Evolutionary conservation across 2,329 filamentous ascomycete genomes (phyloP).

Genomic region (Canariomyces notabilis): DNA sequence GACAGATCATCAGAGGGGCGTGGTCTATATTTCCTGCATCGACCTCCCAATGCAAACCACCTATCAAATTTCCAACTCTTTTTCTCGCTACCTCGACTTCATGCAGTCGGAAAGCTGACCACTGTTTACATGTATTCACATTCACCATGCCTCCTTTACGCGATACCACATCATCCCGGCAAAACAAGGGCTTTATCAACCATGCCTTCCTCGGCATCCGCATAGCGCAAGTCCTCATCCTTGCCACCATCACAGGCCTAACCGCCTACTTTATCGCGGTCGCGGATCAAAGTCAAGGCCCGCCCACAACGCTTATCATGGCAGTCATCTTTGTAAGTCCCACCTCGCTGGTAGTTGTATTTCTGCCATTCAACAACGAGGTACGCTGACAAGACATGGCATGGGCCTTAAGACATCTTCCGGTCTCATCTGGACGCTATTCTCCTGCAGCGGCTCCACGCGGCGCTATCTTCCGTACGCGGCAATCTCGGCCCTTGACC

Average conservation of each 20-base stretch:
- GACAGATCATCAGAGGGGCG: too few species aligned
- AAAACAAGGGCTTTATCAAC: conserved; percentile 43
- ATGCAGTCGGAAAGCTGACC: too few species aligned
- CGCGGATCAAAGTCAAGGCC: conserved; percentile 62
- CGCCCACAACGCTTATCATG: conserved; percentile 69
- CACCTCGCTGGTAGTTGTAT: too few species aligned
- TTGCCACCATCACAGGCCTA: conserved; percentile 75
- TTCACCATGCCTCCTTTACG: conserved; percentile 1
- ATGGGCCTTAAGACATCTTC: conserved; percentile 83
- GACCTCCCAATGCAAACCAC: too few species aligned
- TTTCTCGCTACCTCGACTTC: too few species aligned
- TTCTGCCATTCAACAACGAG: conserved; percentile 15
- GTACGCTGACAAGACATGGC: conserved; percentile 17
- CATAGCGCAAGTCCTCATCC: conserved; percentile 62
- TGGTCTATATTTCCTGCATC: too few species aligned
- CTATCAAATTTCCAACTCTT: too few species aligned
- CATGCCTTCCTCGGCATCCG: conserved; percentile 73
- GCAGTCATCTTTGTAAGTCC: conserved; percentile 72
- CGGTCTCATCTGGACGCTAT: conserved; percentile 70
- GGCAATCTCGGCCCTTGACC: conserved; percentile 61
- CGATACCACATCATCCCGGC: conserved; percentile 58
- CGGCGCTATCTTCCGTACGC: conserved; percentile 74
- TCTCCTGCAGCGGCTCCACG: conserved; percentile 38
- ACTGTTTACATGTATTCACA: neutral
- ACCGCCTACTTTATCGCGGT: conserved; percentile 75